Evolutionary conservation across 352 stramenopile species (phyloP).

Genomic region (Pythium chondricola): DNA sequence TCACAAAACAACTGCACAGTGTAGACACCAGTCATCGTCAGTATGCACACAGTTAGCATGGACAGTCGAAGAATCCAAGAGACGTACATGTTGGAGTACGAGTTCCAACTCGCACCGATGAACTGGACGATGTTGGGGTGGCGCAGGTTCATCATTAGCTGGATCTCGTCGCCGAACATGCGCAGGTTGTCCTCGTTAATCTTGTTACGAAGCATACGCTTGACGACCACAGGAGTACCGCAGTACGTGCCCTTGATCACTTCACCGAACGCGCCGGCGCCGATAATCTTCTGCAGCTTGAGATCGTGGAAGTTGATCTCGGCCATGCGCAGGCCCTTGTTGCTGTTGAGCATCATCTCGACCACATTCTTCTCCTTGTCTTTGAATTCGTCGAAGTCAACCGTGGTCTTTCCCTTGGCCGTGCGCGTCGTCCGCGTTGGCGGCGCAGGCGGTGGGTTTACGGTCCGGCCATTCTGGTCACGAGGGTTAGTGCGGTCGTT

Average conservation of each 20-base stretch:
- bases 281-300: slow-evolving; percentile 86
- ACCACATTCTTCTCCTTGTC: slow-evolving; percentile 85
- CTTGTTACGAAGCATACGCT: slow-evolving; percentile 87
- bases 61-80: background rate
- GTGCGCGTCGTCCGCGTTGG: background rate
- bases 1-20: slow-evolving; percentile 74
- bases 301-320: slow-evolving; percentile 88
- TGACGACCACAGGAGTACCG: slow-evolving; percentile 83
- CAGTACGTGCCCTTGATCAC: slow-evolving; percentile 89
- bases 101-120: slow-evolving; percentile 88
- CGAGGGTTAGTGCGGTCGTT: too few relatives aligned
- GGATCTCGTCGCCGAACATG: slow-evolving; percentile 87
- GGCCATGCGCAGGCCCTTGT: slow-evolving; percentile 81
- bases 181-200: slow-evolving; percentile 85
- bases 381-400: slow-evolving; percentile 83
- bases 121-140: slow-evolving; percentile 89
- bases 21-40: too few relatives aligned
- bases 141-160: slow-evolving; percentile 88
- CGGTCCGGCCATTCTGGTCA: too few relatives aligned
- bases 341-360: slow-evolving; percentile 85
- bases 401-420: slow-evolving; percentile 30
- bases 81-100: slow-evolving; percentile 88
- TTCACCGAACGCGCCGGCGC: slow-evolving; percentile 76
- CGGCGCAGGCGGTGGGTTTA: too few relatives aligned
- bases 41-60: slow-evolving; percentile 1